phyloP scores from a whole-genome alignment of 306 rosid genomes.

The Dicorynia guianensis region DNA sequence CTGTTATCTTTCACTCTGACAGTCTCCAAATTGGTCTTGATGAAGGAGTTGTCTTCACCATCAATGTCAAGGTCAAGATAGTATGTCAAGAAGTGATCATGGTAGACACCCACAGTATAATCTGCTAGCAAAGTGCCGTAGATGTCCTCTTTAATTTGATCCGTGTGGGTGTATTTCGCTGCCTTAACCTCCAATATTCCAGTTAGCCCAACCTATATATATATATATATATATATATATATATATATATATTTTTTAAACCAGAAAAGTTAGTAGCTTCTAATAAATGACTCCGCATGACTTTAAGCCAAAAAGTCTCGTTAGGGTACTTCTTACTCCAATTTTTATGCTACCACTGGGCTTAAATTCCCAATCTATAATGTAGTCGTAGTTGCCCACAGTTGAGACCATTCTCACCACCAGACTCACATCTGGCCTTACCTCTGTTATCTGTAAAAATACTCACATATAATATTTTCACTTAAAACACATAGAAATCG shows the following conservation, averaged over 20 bases:
- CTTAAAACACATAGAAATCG: too few species aligned
- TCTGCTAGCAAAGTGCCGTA: slow-evolving; percentile 49
- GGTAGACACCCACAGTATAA: slow-evolving; percentile 47
- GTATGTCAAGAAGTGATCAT: slow-evolving; percentile 54
- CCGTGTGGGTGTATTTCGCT: slow-evolving; percentile 35
- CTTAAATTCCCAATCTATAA: slow-evolving; percentile 56
- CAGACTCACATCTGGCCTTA: slow-evolving; percentile 39
- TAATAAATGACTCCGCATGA: too few species aligned
- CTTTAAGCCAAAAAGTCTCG: too few species aligned
- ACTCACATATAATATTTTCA: too few species aligned
- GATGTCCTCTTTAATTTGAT: slow-evolving; percentile 43
- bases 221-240: too few species aligned
- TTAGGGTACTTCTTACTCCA: slow-evolving; percentile 29
- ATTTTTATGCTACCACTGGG: slow-evolving; percentile 53
- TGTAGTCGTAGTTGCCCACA: slow-evolving; percentile 51
- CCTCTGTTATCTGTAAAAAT: slow-evolving; percentile 45
- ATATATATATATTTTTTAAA: too few species aligned
- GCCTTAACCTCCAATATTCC: slow-evolving; percentile 41
- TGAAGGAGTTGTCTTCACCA: slow-evolving; percentile 51
- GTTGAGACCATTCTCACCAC: slow-evolving; percentile 52
- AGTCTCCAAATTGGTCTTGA: slow-evolving; percentile 43
- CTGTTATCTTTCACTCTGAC: background rate
- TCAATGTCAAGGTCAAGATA: slow-evolving; percentile 58
- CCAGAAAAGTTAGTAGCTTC: too few species aligned
- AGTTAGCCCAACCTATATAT: slow-evolving; percentile 46